Conservation (phyloP, 257 asterid species). For the Apocynum venetum region DNA sequence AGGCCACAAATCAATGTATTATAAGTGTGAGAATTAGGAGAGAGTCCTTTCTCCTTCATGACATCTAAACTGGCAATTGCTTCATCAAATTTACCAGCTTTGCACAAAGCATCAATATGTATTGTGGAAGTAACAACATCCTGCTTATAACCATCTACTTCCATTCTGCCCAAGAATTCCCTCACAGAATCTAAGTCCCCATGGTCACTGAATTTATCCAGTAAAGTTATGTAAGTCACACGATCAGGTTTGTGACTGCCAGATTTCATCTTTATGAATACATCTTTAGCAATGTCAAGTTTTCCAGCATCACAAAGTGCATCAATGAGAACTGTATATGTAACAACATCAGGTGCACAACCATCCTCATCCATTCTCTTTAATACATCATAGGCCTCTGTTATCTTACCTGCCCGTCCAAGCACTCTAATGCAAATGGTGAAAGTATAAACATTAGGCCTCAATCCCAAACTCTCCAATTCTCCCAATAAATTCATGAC, state of each 20-base stretch:
- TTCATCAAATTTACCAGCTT: slow-evolving; percentile 58
- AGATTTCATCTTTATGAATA: slow-evolving; percentile 68
- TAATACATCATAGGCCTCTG: slow-evolving; percentile 58
- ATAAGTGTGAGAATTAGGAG: slow-evolving; percentile 84
- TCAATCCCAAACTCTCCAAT: slow-evolving; percentile 75
- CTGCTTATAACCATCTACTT: slow-evolving; percentile 69
- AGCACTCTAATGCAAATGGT: slow-evolving; percentile 92
- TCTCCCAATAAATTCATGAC: slow-evolving; percentile 74
- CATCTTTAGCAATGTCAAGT: slow-evolving; percentile 62
- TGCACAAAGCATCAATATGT: slow-evolving; percentile 74
- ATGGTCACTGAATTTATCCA: slow-evolving; percentile 68
- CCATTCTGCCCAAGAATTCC: slow-evolving; percentile 71
- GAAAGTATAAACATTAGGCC: slow-evolving; percentile 87
- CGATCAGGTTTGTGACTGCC: slow-evolving; percentile 84
- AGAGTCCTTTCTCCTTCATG: slow-evolving; percentile 60
- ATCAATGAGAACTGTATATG: slow-evolving; percentile 89
- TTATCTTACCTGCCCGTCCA: slow-evolving; percentile 83
- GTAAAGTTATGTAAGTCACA: slow-evolving; percentile 83
- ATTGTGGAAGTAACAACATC: slow-evolving; percentile 88
- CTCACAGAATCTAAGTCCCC: slow-evolving; percentile 67
- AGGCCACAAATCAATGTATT: slow-evolving; percentile 85
- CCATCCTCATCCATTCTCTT: slow-evolving; percentile 85
- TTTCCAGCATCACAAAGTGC: slow-evolving; percentile 92
- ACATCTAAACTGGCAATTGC: slow-evolving; percentile 60
- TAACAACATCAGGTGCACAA: slow-evolving; percentile 89